Evolutionary conservation across 2,329 filamentous ascomycete species (phyloP), one percentile per base, ranked within the genome.

Genomic region (Aureobasidium sp.): DNA sequence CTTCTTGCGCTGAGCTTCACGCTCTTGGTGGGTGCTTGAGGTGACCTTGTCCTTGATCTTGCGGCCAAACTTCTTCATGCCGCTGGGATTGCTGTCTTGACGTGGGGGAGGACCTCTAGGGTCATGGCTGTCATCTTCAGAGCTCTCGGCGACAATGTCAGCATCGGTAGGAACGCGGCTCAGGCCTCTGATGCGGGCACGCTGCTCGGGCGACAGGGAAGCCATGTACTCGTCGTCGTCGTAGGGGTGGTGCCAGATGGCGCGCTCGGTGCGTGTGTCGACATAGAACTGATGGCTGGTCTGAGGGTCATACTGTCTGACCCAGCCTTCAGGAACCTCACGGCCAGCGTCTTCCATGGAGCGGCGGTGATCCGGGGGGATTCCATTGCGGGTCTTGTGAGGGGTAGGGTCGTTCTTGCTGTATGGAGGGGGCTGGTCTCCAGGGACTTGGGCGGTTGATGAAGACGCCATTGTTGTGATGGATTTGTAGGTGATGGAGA

Each of bases 281-380:
- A 86, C 83, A 71, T 84, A 86, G 78, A 85, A 87, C 67, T 86
- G 83, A 67, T 86, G 84, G 20, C 79, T 69, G 14, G 75, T 76
- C 57, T 79, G 68, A 0, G 77, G 69, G 68, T 87, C 84, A 70
- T 79, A 86, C 63, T 79, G 77, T 3, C 84, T 75, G 1, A 85
- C 73, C 84, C 84, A 86, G 45, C 83, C 82, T 15, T 71, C 63
- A 0, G 84, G 83, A 0, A 86, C 75, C 1, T 78, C 75, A 5
- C 84, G 77, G 9, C 75, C 71, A 67, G 85, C 82, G 66, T 86
- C 84, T 74, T 86, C 84, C 83, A 86, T 86, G 27, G 77, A 81
- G n/a, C 83, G 78, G 14, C 83, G 78, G 37, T 73, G 72, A 12
- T 76, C 73, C 1, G 78, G 74, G 0, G 83, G 80, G 45, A 86